Conservation (phyloP, 441 rosid genomes). For the Adansonia gregorii region DNA sequence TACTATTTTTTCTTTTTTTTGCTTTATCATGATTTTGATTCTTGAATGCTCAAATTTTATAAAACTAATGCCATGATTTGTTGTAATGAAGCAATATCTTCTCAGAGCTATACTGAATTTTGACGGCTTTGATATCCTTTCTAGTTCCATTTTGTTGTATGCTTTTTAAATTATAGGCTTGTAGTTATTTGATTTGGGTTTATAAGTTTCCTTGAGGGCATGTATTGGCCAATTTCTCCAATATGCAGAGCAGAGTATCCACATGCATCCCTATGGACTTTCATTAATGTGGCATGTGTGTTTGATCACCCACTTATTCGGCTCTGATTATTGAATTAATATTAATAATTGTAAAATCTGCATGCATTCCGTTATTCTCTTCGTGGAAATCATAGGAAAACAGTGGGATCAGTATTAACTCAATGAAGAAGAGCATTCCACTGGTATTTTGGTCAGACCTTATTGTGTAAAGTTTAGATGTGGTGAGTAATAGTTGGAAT, state of each 20-base stretch:
- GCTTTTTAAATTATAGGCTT: not conserved
- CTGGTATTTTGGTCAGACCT: slow-evolving; percentile 1
- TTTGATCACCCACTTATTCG: not conserved
- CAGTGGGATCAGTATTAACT: not conserved
- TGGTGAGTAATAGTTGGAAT: not conserved
- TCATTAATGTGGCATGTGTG: not conserved
- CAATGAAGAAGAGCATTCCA: not conserved
- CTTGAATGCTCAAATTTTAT: slow-evolving; percentile 14
- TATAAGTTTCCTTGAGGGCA: not conserved
- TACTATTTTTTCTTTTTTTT: slow-evolving; percentile 13
- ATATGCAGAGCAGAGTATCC: not conserved
- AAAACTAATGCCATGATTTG: not conserved
- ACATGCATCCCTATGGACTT: not conserved
- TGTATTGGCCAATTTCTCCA: not conserved
- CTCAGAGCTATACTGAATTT: not conserved
- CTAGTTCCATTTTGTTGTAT: not conserved
- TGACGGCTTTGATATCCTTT: not conserved
- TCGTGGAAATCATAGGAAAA: not conserved
- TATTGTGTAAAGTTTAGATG: not conserved
- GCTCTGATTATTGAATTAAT: slow-evolving; percentile 8
- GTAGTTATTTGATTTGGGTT: not conserved
- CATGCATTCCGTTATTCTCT: not conserved
- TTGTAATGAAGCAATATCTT: not conserved
- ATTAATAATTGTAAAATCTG: not conserved
- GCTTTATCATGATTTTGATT: slow-evolving; percentile 20